Conservation (phyloP, 202 grass and related monocot species). For the Carex arenaria region DNA sequence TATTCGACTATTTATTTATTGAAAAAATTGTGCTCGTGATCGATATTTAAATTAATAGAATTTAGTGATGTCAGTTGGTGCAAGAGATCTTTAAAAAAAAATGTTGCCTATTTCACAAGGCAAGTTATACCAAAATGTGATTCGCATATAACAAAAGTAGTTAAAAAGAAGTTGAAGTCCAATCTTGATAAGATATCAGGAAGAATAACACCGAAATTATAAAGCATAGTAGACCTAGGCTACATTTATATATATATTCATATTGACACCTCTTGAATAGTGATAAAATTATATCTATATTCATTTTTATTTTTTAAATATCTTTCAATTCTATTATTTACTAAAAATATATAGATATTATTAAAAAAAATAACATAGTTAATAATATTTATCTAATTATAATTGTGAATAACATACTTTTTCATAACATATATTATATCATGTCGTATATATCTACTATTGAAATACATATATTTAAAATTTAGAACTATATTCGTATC, state of each 20-base stretch:
- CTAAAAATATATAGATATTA: too few relatives aligned
- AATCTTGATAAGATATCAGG: constrained; percentile 2
- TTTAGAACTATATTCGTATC: too few relatives aligned
- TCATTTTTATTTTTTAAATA: too few relatives aligned
- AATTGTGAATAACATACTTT: too few relatives aligned
- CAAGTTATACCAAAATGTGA: neutral
- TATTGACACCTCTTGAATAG: too few relatives aligned
- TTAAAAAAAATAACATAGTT: too few relatives aligned
- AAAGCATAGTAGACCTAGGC: neutral
- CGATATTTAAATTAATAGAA: neutral
- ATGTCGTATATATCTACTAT: too few relatives aligned
- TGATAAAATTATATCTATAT: too few relatives aligned
- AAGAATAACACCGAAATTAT: constrained; percentile 8
- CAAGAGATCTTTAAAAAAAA: neutral
- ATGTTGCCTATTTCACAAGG: neutral
- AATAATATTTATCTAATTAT: too few relatives aligned
- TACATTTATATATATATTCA: neutral
- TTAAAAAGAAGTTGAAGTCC: neutral
- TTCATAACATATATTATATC: too few relatives aligned
- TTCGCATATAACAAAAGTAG: neutral
- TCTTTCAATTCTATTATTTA: too few relatives aligned
- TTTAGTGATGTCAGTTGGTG: neutral
- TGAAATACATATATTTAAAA: too few relatives aligned
- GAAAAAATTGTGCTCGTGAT: neutral
- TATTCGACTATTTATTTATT: neutral